Percentiles rank a stretch among this genome's conserved stretches.
Conservation (phyloP, 2,329 filamentous ascomycete genomes). For the Westerdykella aurantiaca region DNA sequence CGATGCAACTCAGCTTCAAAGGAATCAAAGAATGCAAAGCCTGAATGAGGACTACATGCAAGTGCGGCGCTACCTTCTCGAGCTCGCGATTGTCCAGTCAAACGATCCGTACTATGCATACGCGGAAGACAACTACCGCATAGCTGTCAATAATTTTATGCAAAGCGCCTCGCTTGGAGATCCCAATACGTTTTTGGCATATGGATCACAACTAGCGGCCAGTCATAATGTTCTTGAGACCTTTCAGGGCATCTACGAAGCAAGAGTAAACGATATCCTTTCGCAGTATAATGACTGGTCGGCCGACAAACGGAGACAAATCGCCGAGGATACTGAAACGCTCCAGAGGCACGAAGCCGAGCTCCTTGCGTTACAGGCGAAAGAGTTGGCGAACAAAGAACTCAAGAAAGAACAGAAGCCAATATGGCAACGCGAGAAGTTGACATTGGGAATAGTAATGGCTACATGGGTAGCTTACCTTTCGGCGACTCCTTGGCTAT, state of each 20-base stretch:
- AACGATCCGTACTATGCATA: background rate
- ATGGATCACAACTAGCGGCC: background rate
- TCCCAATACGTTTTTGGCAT: background rate
- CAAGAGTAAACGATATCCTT: background rate
- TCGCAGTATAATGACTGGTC: background rate
- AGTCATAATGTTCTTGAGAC: background rate
- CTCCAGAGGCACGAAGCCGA: background rate
- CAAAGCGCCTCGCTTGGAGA: background rate
- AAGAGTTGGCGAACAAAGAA: background rate
- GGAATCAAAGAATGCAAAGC: background rate
- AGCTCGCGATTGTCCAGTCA: background rate
- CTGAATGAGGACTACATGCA: background rate
- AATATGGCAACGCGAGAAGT: background rate
- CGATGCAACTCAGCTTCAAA: background rate
- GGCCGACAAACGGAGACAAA: background rate
- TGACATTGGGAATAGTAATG: background rate
- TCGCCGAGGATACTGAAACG: background rate
- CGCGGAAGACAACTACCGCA: background rate
- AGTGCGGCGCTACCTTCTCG: background rate
- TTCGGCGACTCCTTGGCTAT: background rate
- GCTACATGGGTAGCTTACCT: background rate
- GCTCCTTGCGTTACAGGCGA: background rate
- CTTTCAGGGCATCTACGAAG: background rate
- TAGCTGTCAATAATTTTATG: background rate
- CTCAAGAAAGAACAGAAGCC: background rate